Evolutionary conservation across 768 basidiomycete species (phyloP), one percentile per base, ranked within the genome.

Genomic region (Kwoniella dejecticola): DNA sequence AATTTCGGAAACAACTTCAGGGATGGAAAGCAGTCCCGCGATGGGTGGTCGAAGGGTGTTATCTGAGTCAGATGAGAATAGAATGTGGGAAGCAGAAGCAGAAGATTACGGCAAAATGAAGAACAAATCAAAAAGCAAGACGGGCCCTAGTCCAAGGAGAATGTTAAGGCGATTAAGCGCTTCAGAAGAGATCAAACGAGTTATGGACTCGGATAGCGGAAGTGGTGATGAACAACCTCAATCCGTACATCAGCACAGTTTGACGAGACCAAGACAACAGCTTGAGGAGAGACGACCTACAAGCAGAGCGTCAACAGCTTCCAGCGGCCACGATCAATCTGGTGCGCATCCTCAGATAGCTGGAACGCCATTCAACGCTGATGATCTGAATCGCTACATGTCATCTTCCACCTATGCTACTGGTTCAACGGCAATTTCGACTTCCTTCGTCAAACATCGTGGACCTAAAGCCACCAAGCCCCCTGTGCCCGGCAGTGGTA

Each of bases 361-460:
- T 23, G 58, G 62, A 21, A 60, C 31, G 64, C 73, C 83, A 11
- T 85, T 7, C 82, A 19, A 84, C 86, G 67, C 70, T 38, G 72
- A 71, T 45, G 91, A 93, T 74, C 82, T 93, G 45, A 90, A 89
- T 71, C 88, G 93, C 24, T 91, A 90, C 71, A 90, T 94, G 8
- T 94, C 92, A 5, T 88, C 90, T 13, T 90, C 91, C 70, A 93
- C 92, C 8, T 83, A 86, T 30, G 85, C 48, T 12, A 90, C 89
- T n/a, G n/a, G n/a, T n/a, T 66, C 71, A 11, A 76, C 73, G 4
- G 76, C 77, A 40, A 89, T 88, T 67, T 86, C 86, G 0, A 86
- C 86, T 0, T 92, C 91, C 3, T 92, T 89, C 74, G 85, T 89
- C 40, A 95, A 95, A 79, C 78, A 79, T 66, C 66, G 63, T 26